A percentile compares a stretch with the other conserved stretches of the same genome.
Conservation (phyloP, 2,329 filamentous ascomycete species). For the Epichloe sylvatica region DNA sequence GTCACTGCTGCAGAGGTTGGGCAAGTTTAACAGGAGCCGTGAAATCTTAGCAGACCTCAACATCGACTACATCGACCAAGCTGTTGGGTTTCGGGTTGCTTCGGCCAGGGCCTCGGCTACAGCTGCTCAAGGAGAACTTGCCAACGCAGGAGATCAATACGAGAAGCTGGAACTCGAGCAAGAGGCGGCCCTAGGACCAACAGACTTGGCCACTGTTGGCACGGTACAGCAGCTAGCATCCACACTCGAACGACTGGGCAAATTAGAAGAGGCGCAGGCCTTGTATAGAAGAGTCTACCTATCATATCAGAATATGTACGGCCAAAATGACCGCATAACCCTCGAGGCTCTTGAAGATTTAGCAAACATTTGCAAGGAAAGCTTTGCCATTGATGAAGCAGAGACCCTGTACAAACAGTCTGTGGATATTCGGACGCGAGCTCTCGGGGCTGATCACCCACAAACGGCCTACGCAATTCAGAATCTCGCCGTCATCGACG, state of each 20-base stretch:
- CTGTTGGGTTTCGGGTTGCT: slow-evolving; percentile 12
- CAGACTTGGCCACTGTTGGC: slow-evolving; percentile 12
- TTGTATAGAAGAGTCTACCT: slow-evolving; percentile 14
- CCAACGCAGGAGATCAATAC: slow-evolving; percentile 10
- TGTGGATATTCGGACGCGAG: slow-evolving; percentile 12
- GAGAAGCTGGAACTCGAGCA: slow-evolving; percentile 12
- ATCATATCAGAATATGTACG: slow-evolving; percentile 14
- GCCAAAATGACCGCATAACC: slow-evolving; percentile 14
- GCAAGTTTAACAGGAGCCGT: slow-evolving; percentile 8
- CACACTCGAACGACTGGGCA: slow-evolving; percentile 12
- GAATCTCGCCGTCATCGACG: slow-evolving; percentile 15
- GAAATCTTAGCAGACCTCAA: slow-evolving; percentile 11
- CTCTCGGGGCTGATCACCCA: slow-evolving; percentile 12
- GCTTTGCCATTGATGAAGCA: slow-evolving; percentile 15
- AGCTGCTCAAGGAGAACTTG: slow-evolving; percentile 10
- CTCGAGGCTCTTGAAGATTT: slow-evolving; percentile 16
- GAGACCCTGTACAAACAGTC: slow-evolving; percentile 14
- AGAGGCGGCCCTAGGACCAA: slow-evolving; percentile 12
- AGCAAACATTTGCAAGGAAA: slow-evolving; percentile 12
- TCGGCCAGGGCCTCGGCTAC: slow-evolving; percentile 12
- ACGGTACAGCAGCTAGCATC: slow-evolving; percentile 14
- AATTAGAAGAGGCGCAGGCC: slow-evolving; percentile 13
- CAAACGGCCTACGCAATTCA: slow-evolving; percentile 12
- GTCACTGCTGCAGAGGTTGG: slow-evolving; percentile 10
- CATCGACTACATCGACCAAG: slow-evolving; percentile 11